These are phyloP conservation scores for Colletotrichum somersetense DNA, from an alignment of 2,329 filamentous ascomycete genomes.

Conservation along the genomic window DNA sequence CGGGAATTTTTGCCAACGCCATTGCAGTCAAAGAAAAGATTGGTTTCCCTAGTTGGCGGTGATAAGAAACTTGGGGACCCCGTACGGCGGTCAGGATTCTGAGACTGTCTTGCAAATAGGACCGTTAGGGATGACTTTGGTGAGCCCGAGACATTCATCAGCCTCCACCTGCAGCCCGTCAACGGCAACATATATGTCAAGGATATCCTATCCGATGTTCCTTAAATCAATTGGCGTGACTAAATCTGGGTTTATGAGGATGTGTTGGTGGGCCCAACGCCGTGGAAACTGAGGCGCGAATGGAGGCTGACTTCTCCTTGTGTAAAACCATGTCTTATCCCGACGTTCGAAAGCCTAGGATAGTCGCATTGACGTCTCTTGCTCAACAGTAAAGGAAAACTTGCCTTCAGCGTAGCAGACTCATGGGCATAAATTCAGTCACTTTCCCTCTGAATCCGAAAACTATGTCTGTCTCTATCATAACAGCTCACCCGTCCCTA, in stretches of 20 bases:
- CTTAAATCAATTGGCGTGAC: too few relatives aligned
- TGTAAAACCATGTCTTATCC: background rate
- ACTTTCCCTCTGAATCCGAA: background rate
- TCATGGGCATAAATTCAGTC: background rate
- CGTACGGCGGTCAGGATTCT: too few relatives aligned
- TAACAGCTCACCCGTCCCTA: background rate
- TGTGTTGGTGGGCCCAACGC: background rate
- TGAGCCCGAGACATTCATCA: slow-evolving; percentile 2
- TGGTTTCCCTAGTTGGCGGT: too few relatives aligned
- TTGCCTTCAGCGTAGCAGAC: too few relatives aligned
- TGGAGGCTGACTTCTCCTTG: background rate
- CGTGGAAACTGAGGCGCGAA: background rate
- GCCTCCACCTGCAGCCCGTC: background rate
- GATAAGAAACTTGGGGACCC: background rate
- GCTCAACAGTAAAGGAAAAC: background rate
- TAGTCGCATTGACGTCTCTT: background rate
- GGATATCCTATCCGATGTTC: background rate
- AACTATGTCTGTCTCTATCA: too few relatives aligned
- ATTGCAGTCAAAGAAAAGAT: too few relatives aligned
- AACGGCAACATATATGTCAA: background rate
- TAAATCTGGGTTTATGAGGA: background rate
- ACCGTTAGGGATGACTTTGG: slow-evolving; percentile 16
- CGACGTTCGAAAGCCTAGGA: background rate
- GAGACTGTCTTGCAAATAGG: slow-evolving; percentile 2
- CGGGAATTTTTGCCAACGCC: background rate